Evolutionary conservation across 805 yeast species (phyloP).

Genomic region (Priceomyces medius): DNA sequence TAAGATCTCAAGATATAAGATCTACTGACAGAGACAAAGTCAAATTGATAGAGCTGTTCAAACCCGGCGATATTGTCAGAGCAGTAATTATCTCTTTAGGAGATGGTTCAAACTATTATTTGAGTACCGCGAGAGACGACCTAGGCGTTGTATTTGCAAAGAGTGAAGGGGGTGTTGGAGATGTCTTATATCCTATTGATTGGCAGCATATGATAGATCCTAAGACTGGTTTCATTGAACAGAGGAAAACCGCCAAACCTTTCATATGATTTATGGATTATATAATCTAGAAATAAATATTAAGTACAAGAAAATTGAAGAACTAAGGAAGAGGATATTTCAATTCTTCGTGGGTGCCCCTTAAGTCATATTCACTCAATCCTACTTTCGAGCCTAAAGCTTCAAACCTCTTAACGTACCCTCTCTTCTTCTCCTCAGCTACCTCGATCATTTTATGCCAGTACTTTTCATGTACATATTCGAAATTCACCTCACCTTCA

Average conservation of each 20-base stretch:
- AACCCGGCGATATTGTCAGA: slow-evolving; percentile 90
- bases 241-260: slow-evolving; percentile 91
- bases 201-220: slow-evolving; percentile 94
- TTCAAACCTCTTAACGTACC: slow-evolving; percentile 66
- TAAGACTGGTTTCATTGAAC: slow-evolving; percentile 68
- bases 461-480: slow-evolving; percentile 73
- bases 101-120: slow-evolving; percentile 87
- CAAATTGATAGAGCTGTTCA: slow-evolving; percentile 71
- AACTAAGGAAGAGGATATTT: slow-evolving; percentile 20
- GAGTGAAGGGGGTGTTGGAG: slow-evolving; percentile 66
- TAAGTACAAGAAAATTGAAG: background rate
- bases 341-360: slow-evolving; percentile 42
- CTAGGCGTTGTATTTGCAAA: slow-evolving; percentile 91
- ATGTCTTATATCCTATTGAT: slow-evolving; percentile 81
- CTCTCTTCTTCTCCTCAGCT: slow-evolving; percentile 56
- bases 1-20: slow-evolving; percentile 84
- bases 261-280: slow-evolving; percentile 25
- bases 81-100: slow-evolving; percentile 86
- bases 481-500: slow-evolving; percentile 84
- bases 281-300: slow-evolving; percentile 7
- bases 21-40: slow-evolving; percentile 89
- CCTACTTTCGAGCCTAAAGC: slow-evolving; percentile 71
- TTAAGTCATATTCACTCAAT: slow-evolving; percentile 75
- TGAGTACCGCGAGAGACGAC: slow-evolving; percentile 86
- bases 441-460: slow-evolving; percentile 71